Evolutionary conservation across 2,329 filamentous ascomycete genomes (phyloP).

Genomic region (Chrysoporthe deuterocubensis): DNA sequence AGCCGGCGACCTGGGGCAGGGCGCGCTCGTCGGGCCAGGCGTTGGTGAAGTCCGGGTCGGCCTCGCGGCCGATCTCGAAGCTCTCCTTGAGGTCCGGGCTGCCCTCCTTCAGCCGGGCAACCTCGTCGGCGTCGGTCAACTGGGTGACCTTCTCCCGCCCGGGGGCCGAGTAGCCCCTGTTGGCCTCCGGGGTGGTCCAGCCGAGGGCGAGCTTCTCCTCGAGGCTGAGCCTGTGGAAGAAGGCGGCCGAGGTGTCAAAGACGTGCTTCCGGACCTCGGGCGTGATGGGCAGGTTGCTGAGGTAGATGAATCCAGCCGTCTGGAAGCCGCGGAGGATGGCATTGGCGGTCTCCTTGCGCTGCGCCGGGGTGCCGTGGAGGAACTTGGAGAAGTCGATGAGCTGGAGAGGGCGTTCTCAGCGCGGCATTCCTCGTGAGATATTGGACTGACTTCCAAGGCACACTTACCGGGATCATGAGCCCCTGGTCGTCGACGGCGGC

Average conservation of each 20-base stretch:
- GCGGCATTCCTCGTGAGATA: neutral
- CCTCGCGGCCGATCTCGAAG: constrained; percentile 67
- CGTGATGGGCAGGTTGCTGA: constrained; percentile 77
- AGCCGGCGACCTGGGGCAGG: constrained; percentile 54
- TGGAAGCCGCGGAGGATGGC: constrained; percentile 82
- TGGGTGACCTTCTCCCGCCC: constrained; percentile 74
- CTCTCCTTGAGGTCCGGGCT: constrained; percentile 70
- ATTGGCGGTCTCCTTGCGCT: constrained; percentile 68
- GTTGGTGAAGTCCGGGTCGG: constrained; percentile 67
- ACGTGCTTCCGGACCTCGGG: constrained; percentile 60
- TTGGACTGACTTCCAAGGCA: neutral
- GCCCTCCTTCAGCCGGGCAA: constrained; percentile 60
- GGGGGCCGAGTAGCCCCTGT: constrained; percentile 72
- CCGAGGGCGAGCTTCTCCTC: constrained; percentile 66
- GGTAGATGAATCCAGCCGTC: constrained; percentile 86
- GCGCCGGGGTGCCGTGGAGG: constrained; percentile 61
- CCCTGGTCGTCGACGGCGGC: constrained; percentile 38
- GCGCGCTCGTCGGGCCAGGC: constrained; percentile 69
- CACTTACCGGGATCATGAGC: constrained; percentile 38
- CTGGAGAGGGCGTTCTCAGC: constrained; percentile 44
- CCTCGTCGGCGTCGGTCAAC: constrained; percentile 56
- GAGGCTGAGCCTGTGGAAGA: constrained; percentile 67
- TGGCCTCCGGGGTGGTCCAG: constrained; percentile 75
- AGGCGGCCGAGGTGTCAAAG: constrained; percentile 70
- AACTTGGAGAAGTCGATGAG: constrained; percentile 81